These are phyloP conservation scores for Pisolithus marmoratus DNA, from an alignment of 768 basidiomycete species.

Conservation along the genomic window DNA sequence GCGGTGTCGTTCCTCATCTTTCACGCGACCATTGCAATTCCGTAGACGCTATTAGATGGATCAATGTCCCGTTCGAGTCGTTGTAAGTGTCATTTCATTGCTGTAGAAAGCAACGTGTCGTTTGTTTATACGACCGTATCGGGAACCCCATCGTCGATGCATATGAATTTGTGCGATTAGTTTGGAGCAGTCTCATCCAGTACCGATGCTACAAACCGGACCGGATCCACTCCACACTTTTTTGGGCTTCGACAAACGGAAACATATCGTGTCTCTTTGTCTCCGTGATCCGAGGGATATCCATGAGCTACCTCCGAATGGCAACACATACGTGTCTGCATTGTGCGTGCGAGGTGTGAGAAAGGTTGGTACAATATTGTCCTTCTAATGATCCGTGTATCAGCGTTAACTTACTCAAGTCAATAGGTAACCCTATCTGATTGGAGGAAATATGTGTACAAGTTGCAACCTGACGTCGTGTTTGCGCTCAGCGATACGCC, in stretches of 20 bases:
- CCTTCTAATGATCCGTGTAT: conserved; percentile 1
- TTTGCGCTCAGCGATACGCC: conserved; percentile 69
- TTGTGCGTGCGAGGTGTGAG: conserved; percentile 63
- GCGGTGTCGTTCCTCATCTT: conserved; percentile 71
- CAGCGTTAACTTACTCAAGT: not conserved
- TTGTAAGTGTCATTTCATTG: conserved; percentile 50
- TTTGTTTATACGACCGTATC: not conserved
- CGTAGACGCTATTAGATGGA: conserved; percentile 51
- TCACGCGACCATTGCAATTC: conserved; percentile 52
- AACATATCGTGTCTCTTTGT: conserved; percentile 54
- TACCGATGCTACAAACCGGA: conserved; percentile 55
- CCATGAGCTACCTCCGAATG: conserved; percentile 69
- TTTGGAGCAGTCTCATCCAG: conserved; percentile 60
- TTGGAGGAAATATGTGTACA: conserved; percentile 50
- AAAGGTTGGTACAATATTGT: conserved; percentile 42
- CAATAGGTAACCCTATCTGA: conserved; percentile 47
- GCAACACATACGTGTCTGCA: conserved; percentile 49
- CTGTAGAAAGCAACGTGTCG: not conserved
- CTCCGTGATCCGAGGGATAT: conserved; percentile 61
- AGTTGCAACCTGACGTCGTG: conserved; percentile 62
- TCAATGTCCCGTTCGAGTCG: conserved; percentile 72
- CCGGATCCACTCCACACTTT: conserved; percentile 56
- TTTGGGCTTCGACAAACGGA: conserved; percentile 45
- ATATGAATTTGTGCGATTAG: conserved; percentile 26
- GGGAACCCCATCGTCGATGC: not conserved